Evolutionary conservation across 2,329 filamentous ascomycete genomes (phyloP), one percentile per base, ranked within the genome.

Genomic region (Fusarium nisikadoi): DNA sequence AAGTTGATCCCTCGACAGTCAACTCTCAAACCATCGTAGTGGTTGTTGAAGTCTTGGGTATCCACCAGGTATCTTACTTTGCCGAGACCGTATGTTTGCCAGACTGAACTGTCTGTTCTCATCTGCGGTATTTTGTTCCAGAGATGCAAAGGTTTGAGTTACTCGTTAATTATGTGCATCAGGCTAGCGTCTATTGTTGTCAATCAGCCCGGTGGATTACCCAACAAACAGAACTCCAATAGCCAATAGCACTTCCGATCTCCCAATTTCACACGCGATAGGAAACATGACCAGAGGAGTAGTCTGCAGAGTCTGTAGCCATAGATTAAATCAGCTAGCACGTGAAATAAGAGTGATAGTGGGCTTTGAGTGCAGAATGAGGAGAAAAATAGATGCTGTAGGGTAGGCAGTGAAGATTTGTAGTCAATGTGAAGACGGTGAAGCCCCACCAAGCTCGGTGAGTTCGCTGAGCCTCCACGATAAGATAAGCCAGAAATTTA

Each of bases 401-500:
- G 67, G 65, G 67, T 70, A 70, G 65, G 67, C 70, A 70, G 9
- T 13, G n/a, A 6, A 33, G 29, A 20, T 35, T 12, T 2, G n/a
- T 27, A 42, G 19, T 12, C 25, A 20, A 52, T 39, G 27, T 38
- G 29, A 53, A 27, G 6, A 1, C 17, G 20, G 56, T 57, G 41
- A 47, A 29, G 57, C 66, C 56, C 70, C 70, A 60, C 65, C 27
- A 47, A 19, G 2, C 41, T 67, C 67, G 75, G 75, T 77, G 69
- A 65, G 49, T 62, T 70, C 62, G 43, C 67, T 69, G 54, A 68
- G 35, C 36, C 57, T 46, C 55, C 59, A 2, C 61, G 70, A 67
- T 72, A 72, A 72, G 70, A 72, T 72, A 72, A 73, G 70, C 61
- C 54, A 57, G 35, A 71, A 38, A 43, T 68, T 55, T 61, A 65